A percentile compares a stretch with the other conserved stretches of the same genome.
Conservation (phyloP, 495 filamentous ascomycete genomes). For the Umbilicaria muhlenbergii region DNA sequence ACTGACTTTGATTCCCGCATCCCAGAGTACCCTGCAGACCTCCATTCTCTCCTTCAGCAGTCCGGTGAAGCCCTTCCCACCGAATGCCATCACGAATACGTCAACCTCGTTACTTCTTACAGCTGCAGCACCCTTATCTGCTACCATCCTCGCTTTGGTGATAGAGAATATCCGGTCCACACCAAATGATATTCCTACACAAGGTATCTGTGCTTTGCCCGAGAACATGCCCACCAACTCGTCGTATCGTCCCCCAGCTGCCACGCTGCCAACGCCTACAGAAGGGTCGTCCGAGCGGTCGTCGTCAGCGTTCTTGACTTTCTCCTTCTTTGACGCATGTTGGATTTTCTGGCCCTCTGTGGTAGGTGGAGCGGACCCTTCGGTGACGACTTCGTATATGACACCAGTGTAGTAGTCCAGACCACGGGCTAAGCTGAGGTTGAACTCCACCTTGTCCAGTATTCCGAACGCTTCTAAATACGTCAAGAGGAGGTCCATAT, state of each 20-base stretch:
- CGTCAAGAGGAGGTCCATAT: conserved; percentile 66
- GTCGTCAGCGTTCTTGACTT: conserved; percentile 46
- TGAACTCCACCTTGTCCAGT: conserved; percentile 58
- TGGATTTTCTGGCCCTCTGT: conserved; percentile 29
- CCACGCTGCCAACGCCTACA: conserved; percentile 72
- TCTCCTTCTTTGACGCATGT: conserved; percentile 41
- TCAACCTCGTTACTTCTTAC: conserved; percentile 63
- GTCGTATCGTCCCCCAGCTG: conserved; percentile 86
- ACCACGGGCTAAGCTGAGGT: conserved; percentile 68
- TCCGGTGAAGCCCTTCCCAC: conserved; percentile 73
- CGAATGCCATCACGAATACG: conserved; percentile 85
- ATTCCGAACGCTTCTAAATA: conserved; percentile 68
- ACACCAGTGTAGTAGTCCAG: conserved; percentile 92
- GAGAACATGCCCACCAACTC: conserved; percentile 87
- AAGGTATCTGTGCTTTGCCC: conserved; percentile 71
- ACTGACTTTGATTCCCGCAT: conserved; percentile 58
- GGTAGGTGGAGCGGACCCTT: conserved; percentile 55
- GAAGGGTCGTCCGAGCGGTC: conserved; percentile 72
- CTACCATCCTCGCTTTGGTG: conserved; percentile 58
- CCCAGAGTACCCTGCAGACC: conserved; percentile 57
- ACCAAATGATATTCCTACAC: conserved; percentile 88
- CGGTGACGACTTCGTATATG: conserved; percentile 84
- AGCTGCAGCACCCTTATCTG: conserved; percentile 31
- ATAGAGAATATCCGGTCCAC: conserved; percentile 92
- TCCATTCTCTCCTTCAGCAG: conserved; percentile 68